phyloP scores from a whole-genome alignment of 202 grass and related monocot species.

The Brachypodium distachyon region DNA sequence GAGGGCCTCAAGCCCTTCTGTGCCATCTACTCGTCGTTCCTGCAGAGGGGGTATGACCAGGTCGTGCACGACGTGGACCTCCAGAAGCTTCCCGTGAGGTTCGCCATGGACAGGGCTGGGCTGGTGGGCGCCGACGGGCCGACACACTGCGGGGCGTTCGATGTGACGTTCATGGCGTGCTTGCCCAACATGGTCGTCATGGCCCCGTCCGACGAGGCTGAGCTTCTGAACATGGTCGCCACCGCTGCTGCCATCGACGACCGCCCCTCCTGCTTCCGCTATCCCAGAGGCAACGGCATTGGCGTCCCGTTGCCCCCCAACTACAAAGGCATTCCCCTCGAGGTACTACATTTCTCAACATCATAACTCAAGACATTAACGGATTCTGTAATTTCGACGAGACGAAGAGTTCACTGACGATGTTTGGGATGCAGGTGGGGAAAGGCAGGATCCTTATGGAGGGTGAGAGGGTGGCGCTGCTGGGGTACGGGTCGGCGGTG shows the following conservation, averaged over 20 bases:
- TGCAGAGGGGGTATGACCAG: conserved; percentile 94
- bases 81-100: conserved; percentile 87
- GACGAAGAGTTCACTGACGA: too few species aligned
- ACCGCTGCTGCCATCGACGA: conserved; percentile 88
- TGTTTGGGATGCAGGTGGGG: conserved; percentile 51
- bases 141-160: conserved; percentile 86
- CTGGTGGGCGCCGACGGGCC: conserved; percentile 86
- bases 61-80: conserved; percentile 90
- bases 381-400: too few species aligned
- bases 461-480: conserved; percentile 82
- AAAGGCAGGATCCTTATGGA: conserved; percentile 73
- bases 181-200: conserved; percentile 97
- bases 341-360: conserved; percentile 28
- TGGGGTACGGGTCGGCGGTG: conserved; percentile 83
- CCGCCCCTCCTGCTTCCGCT: conserved; percentile 79
- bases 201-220: conserved; percentile 88
- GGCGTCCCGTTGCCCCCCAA: conserved; percentile 64
- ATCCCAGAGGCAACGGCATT: conserved; percentile 83
- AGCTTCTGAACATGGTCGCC: conserved; percentile 93
- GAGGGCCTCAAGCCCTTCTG: conserved; percentile 95
- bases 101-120: conserved; percentile 92
- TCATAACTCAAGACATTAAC: not conserved
- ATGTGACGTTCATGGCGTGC: conserved; percentile 92
- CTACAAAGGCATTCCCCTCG: conserved; percentile 76
- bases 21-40: conserved; percentile 92